Evolutionary conservation across 768 basidiomycete species (phyloP).

Genomic region (Gyrodon lividus): DNA sequence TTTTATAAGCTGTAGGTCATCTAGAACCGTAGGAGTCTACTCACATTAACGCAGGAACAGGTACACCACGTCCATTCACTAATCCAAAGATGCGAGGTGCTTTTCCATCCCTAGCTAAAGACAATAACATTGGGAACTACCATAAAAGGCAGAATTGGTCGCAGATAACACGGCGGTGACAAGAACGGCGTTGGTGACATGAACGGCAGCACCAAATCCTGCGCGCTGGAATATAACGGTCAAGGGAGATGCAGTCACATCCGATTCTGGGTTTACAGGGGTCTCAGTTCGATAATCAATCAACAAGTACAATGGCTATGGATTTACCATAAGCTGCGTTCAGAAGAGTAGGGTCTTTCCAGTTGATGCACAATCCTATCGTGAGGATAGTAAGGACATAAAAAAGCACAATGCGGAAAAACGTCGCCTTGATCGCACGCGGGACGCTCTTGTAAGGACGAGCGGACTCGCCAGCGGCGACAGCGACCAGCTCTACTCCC

Average conservation of each 20-base stretch:
- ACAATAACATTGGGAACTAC: conserved; percentile 57
- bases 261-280: conserved; percentile 33
- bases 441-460: conserved; percentile 64
- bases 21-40: conserved; percentile 26
- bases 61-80: conserved; percentile 64
- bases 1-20: conserved; percentile 17
- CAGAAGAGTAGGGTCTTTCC: conserved; percentile 51
- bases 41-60: conserved; percentile 52
- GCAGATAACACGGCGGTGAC: conserved; percentile 65
- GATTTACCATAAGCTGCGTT: conserved; percentile 43
- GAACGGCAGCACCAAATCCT: conserved; percentile 58
- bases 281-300: background rate
- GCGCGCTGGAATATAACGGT: conserved; percentile 64
- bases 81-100: conserved; percentile 65
- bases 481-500: conserved; percentile 66
- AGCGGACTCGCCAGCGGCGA: conserved; percentile 71
- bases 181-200: conserved; percentile 66
- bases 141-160: conserved; percentile 66
- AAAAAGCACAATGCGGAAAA: conserved; percentile 64
- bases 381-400: conserved; percentile 64
- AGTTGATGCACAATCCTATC: conserved; percentile 66
- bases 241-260: conserved; percentile 58
- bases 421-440: conserved; percentile 64
- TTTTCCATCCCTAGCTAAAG: conserved; percentile 62
- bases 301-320: background rate